Conservation (phyloP, 345 rosid species). For the Arabis alpina region DNA sequence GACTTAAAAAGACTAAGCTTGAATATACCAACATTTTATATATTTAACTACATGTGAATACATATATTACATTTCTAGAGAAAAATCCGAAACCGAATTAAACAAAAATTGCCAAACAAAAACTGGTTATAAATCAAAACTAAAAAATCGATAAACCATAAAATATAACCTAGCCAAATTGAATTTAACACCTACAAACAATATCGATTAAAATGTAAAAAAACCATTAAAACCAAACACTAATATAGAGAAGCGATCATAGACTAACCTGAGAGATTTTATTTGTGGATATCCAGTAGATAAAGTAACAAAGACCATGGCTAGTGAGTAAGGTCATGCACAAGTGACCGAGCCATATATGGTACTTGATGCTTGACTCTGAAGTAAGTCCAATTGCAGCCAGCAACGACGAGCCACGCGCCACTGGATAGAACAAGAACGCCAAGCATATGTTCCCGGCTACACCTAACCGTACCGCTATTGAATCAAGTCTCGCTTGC, state of each 20-base stretch:
- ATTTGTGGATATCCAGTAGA: slow-evolving; percentile 44
- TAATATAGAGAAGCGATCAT: not conserved
- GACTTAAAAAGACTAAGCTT: not conserved
- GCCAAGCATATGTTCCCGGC: slow-evolving; percentile 60
- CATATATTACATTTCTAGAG: too few relatives aligned
- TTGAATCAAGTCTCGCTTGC: slow-evolving; percentile 46
- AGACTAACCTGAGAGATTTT: slow-evolving; percentile 49
- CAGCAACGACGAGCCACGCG: slow-evolving; percentile 72
- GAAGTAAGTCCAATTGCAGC: slow-evolving; percentile 68
- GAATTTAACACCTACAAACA: not conserved
- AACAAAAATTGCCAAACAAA: not conserved
- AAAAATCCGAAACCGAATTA: not conserved
- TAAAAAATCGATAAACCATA: too few relatives aligned
- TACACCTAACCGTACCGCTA: slow-evolving; percentile 49
- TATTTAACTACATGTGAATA: not conserved
- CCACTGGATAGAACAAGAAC: slow-evolving; percentile 74
- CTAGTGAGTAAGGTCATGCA: slow-evolving; percentile 59
- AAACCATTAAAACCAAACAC: not conserved
- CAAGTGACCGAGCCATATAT: slow-evolving; percentile 75
- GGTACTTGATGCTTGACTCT: slow-evolving; percentile 76
- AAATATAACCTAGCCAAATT: not conserved
- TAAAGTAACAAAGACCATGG: slow-evolving; percentile 61
- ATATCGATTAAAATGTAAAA: not conserved
- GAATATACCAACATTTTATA: not conserved
- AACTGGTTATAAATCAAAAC: too few relatives aligned